Evolutionary conservation across 2,329 filamentous ascomycete genomes (phyloP), one percentile per base, ranked within the genome.

Genomic region (Phialophora expanda): DNA sequence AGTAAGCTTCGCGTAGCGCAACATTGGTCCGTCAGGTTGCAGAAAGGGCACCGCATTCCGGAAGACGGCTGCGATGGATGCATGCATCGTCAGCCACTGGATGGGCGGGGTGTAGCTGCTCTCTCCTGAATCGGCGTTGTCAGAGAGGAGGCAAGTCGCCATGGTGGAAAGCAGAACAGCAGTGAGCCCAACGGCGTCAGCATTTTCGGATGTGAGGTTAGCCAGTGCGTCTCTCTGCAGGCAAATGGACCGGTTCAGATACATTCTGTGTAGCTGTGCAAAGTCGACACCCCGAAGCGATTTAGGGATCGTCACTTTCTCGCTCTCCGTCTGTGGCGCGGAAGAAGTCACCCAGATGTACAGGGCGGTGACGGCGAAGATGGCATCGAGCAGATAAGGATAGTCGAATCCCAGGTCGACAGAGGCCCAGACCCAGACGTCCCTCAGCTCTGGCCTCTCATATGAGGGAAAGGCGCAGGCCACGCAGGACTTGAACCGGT

Each of bases 41-140:
- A 72, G 72, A 28, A 65, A 66, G 9, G 68, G 70, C 28, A 67
- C 62, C 22, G 63, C 54, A 8, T 41, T 57, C 14, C 69, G 69
- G 53, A 75, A 70, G 34, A 76, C 71, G 4, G 72, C 71, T 20
- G 67, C 71, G 20, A 71, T 69, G 11, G 74, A 73, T 54, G 69
- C 65, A 4, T 73, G 72, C 55, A 76, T 69, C n/a, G 72, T 71
- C 11, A 77, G 62, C 75, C 75, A 76, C 44, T 76, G 72, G 8
- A 74, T 69, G 2, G 75, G 75, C 11, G 74, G 74, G 1, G 66
- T 65, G 62, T 76, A 77, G 11, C 69, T 72, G 17, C 69, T 65
- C 14, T 73, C 46, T 30, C 38, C 72, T 53, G 75, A 71, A 46
- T 74, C 72, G 1, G 76, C 66, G n/a, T 22, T 55, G 55, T 72